A percentile compares a stretch with the other conserved stretches of the same genome.
Evolutionary conservation across 257 asterid species (phyloP).

Genomic region (Ilex asprella): DNA sequence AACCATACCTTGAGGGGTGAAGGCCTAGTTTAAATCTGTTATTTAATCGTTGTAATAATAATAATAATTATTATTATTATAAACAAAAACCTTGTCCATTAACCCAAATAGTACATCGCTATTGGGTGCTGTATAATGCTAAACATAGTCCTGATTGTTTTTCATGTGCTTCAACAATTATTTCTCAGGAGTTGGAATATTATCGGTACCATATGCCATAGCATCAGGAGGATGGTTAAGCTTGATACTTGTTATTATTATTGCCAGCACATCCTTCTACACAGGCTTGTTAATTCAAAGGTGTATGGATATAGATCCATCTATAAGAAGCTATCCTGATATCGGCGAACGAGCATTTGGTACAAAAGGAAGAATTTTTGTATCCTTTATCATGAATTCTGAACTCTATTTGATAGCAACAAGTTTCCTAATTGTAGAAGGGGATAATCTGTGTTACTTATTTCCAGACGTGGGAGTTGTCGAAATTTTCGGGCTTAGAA

Average conservation of each 20-base stretch:
- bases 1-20: too few relatives aligned
- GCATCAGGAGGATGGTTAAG: slow-evolving; percentile 88
- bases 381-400: slow-evolving; percentile 51
- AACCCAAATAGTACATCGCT: too few relatives aligned
- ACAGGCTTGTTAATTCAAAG: slow-evolving; percentile 59
- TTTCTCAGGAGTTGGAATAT: slow-evolving; percentile 69
- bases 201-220: slow-evolving; percentile 76
- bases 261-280: slow-evolving; percentile 59
- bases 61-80: too few relatives aligned
- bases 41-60: too few relatives aligned
- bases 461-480: slow-evolving; percentile 27
- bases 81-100: too few relatives aligned
- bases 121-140: too few relatives aligned
- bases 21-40: too few relatives aligned
- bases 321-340: slow-evolving; percentile 60
- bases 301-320: slow-evolving; percentile 79
- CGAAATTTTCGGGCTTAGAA: neutral
- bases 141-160: too few relatives aligned
- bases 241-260: slow-evolving; percentile 47
- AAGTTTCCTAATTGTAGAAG: slow-evolving; percentile 83
- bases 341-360: slow-evolving; percentile 81
- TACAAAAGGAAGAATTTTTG: slow-evolving; percentile 41
- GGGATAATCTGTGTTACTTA: slow-evolving; percentile 56
- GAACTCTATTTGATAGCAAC: slow-evolving; percentile 84
- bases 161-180: neutral